Conservation (phyloP, 1,139 yeast genomes). For the Yamadazyma pseudoaaseri region DNA sequence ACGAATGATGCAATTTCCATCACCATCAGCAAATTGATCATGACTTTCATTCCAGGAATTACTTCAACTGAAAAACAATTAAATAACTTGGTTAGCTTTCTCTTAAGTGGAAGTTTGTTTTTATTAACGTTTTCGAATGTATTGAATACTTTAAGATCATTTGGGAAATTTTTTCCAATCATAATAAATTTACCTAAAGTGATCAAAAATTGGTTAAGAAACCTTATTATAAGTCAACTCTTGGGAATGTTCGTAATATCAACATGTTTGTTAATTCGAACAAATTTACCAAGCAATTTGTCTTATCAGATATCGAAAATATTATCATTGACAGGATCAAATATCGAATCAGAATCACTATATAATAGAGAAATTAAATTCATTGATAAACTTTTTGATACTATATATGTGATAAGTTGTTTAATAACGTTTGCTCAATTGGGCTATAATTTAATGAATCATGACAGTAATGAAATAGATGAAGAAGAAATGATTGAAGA, state of each 20-base stretch:
- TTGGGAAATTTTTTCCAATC: conserved; percentile 33
- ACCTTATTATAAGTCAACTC: conserved; percentile 63
- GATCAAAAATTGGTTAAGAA: conserved; percentile 37
- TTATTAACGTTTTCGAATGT: conserved; percentile 68
- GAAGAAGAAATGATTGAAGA: conserved; percentile 19
- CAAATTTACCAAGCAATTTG: conserved; percentile 67
- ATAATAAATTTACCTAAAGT: conserved; percentile 19
- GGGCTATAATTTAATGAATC: conserved; percentile 17
- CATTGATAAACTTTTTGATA: conserved; percentile 81
- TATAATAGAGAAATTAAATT: conserved; percentile 48
- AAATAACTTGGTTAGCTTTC: conserved; percentile 62
- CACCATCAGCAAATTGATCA: conserved; percentile 55
- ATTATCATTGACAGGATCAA: conserved; percentile 39
- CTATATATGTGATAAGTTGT: conserved; percentile 62
- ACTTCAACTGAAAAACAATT: conserved; percentile 50
- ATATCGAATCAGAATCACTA: conserved; percentile 19
- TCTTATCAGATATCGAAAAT: conserved; percentile 49
- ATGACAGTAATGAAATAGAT: conserved; percentile 33
- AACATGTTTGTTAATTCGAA: conserved; percentile 72
- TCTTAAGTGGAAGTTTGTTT: conserved; percentile 65
- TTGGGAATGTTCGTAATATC: conserved; percentile 79
- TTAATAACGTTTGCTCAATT: conserved; percentile 50
- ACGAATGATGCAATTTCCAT: conserved; percentile 61
- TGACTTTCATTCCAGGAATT: conserved; percentile 20
- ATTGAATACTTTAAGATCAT: conserved; percentile 47